Conservation (phyloP, 805 yeast species). For the Kuraishia hungarica region DNA sequence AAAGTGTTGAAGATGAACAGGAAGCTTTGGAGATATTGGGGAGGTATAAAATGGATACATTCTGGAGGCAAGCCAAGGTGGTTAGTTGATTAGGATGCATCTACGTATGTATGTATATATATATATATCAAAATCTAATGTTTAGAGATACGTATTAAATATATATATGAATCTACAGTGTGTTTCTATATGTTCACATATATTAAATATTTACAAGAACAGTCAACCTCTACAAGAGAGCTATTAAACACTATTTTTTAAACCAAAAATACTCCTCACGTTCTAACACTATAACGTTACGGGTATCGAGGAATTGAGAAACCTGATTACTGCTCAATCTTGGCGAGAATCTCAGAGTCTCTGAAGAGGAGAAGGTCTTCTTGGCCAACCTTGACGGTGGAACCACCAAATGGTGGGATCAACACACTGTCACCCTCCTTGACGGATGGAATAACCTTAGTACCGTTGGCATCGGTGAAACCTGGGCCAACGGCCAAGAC, state of each 20-base stretch:
- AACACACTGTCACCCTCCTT: constrained; percentile 88
- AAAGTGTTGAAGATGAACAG: constrained; percentile 40
- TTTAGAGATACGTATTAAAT: too few relatives aligned
- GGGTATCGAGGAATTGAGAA: too few relatives aligned
- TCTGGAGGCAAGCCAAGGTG: constrained; percentile 39
- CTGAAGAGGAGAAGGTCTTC: constrained; percentile 62
- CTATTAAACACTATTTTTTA: neutral
- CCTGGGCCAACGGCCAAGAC: constrained; percentile 97
- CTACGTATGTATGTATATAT: too few relatives aligned
- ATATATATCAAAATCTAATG: too few relatives aligned
- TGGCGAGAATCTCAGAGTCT: constrained; percentile 92
- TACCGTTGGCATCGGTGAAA: constrained; percentile 65
- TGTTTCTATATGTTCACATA: too few relatives aligned
- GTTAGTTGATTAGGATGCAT: neutral
- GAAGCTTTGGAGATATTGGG: constrained; percentile 40
- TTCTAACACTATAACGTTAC: too few relatives aligned
- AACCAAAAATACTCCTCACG: neutral
- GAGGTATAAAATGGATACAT: constrained; percentile 47
- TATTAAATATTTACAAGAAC: neutral
- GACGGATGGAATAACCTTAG: constrained; percentile 64
- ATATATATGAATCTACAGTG: too few relatives aligned
- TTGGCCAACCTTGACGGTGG: constrained; percentile 78
- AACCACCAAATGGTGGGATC: constrained; percentile 93
- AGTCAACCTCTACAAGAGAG: neutral
- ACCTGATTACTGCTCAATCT: constrained; percentile 56